These are phyloP conservation scores for Phytopythium litorale DNA, from an alignment of 352 stramenopile species.

Conservation along the genomic window DNA sequence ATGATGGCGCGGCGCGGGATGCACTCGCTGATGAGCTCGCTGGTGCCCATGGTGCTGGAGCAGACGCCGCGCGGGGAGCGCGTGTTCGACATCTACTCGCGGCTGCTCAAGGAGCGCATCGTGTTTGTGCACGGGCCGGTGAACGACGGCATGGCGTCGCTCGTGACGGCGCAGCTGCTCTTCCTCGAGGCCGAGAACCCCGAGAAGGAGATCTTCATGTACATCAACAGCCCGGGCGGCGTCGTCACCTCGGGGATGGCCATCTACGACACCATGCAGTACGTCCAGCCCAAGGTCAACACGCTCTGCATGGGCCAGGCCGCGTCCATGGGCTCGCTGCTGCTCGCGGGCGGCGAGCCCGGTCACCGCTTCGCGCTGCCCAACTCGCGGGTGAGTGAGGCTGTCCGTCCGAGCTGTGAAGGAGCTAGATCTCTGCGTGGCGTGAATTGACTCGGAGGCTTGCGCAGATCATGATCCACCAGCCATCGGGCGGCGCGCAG, in stretches of 20 bases:
- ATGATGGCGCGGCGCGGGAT: constrained; percentile 30
- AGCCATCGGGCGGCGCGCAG: constrained; percentile 94
- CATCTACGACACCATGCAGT: constrained; percentile 99
- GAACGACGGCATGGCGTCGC: constrained; percentile 80
- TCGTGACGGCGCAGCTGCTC: constrained; percentile 87
- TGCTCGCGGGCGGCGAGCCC: constrained; percentile 91
- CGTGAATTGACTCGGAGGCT: background rate
- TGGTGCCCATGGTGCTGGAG: constrained; percentile 95
- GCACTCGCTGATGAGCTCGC: constrained; percentile 54
- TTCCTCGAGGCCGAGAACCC: constrained; percentile 96
- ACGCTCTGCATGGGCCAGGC: constrained; percentile 98
- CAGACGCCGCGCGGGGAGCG: constrained; percentile 91
- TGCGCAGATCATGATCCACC: constrained; percentile 96
- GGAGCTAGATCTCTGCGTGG: too few relatives aligned
- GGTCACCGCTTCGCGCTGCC: constrained; percentile 91
- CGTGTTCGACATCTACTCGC: constrained; percentile 98
- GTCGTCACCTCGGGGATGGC: constrained; percentile 96
- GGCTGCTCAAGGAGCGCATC: constrained; percentile 97
- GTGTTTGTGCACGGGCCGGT: constrained; percentile 96
- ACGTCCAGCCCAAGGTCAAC: constrained; percentile 96
- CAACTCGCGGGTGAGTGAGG: constrained; percentile 90
- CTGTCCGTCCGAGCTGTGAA: background rate
- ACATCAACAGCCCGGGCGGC: constrained; percentile 98
- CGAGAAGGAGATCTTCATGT: constrained; percentile 98
- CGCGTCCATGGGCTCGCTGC: constrained; percentile 95